These are phyloP conservation scores for Apocynum venetum DNA, from an alignment of 257 asterid genomes.

Conservation along the genomic window DNA sequence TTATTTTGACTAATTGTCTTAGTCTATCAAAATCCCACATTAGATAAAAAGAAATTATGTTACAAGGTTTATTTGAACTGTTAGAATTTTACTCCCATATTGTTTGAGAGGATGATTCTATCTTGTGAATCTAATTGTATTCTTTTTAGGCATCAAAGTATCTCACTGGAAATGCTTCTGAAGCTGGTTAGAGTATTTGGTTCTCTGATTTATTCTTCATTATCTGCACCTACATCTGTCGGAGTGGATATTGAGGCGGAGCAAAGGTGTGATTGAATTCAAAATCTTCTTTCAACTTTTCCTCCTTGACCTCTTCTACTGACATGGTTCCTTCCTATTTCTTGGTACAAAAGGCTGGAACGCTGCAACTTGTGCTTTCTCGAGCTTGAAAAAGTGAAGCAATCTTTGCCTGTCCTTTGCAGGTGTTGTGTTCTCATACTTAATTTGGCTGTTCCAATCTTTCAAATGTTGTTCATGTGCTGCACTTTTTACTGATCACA, in stretches of 20 bases:
- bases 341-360: constrained; percentile 63
- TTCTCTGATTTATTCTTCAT: constrained; percentile 70
- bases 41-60: neutral
- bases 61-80: neutral
- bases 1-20: neutral
- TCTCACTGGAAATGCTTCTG: constrained; percentile 77
- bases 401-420: constrained; percentile 58
- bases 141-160: constrained; percentile 72
- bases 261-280: constrained; percentile 50
- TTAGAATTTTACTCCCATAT: no score
- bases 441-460: constrained; percentile 11
- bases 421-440: constrained; percentile 41
- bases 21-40: neutral
- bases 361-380: constrained; percentile 82
- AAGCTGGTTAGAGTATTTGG: constrained; percentile 94
- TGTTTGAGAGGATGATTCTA: neutral
- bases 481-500: neutral
- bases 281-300: neutral
- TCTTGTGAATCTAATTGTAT: constrained; percentile 16
- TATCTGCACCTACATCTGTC: constrained; percentile 82
- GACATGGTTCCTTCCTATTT: constrained; percentile 20
- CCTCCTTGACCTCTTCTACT: constrained; percentile 10
- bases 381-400: constrained; percentile 90
- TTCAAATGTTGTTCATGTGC: neutral
- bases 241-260: constrained; percentile 99